Conservation (phyloP, 139 green algal genomes). For the Parachlorella kessleri region DNA sequence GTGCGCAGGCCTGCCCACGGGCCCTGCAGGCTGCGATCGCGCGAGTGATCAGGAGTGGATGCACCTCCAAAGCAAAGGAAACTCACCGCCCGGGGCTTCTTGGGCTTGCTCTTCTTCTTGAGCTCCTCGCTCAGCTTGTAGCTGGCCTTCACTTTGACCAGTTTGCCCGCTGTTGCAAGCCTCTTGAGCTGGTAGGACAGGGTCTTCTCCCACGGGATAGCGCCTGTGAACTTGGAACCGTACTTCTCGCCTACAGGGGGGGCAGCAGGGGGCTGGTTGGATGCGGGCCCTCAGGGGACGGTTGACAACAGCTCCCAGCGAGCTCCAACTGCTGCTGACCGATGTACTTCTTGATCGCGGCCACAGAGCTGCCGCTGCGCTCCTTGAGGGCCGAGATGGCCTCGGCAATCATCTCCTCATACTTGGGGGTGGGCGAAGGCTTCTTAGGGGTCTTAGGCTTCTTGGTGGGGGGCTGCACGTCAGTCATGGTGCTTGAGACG, state of each 20-base stretch:
- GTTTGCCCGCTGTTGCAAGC: conserved; percentile 55
- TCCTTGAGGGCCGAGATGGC: conserved; percentile 60
- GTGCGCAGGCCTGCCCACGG: too few species aligned
- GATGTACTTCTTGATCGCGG: conserved; percentile 48
- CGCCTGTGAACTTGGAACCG: conserved; percentile 35
- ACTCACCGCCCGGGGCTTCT: too few species aligned
- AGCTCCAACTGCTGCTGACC: neutral
- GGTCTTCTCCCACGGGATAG: conserved; percentile 62
- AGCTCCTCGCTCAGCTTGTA: too few species aligned
- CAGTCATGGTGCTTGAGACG: too few species aligned
- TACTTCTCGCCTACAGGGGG: conserved; percentile 52
- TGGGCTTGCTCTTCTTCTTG: too few species aligned
- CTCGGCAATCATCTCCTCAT: conserved; percentile 53
- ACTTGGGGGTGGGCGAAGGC: conserved; percentile 38
- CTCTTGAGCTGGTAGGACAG: conserved; percentile 53
- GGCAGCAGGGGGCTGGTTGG: conserved; percentile 17
- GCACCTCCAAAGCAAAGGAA: too few species aligned
- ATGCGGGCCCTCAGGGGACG: neutral
- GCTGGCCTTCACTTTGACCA: conserved; percentile 75
- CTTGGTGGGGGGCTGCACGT: too few species aligned
- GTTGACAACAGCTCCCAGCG: neutral
- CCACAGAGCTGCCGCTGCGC: conserved; percentile 37
- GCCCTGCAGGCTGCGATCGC: too few species aligned
- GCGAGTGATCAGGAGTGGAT: too few species aligned
- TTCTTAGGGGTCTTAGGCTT: conserved; percentile 7